Evolutionary conservation across 2,329 filamentous ascomycete species (phyloP).

Genomic region (Cordyceps tenuipes): DNA sequence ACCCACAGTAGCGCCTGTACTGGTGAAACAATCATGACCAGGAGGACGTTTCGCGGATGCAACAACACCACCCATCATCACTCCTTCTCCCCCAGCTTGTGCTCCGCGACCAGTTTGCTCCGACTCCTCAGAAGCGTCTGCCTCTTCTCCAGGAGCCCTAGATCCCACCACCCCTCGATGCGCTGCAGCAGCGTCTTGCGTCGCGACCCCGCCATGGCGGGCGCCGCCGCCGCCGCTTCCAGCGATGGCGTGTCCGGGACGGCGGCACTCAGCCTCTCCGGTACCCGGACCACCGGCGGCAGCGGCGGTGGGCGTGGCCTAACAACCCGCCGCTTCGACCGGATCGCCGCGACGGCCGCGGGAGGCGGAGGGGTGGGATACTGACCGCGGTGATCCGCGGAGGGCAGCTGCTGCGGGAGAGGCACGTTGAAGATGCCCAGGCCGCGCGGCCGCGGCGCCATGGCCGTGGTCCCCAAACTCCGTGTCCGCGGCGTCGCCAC

Average conservation of each 20-base stretch:
- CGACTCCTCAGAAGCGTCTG: constrained; percentile 25
- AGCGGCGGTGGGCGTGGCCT: constrained; percentile 22
- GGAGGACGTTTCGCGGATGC: not conserved
- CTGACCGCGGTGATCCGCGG: not conserved
- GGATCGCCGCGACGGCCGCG: constrained; percentile 20
- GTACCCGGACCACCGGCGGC: constrained; percentile 20
- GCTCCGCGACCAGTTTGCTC: constrained; percentile 12
- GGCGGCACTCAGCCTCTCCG: constrained; percentile 1
- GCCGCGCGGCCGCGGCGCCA: constrained; percentile 24
- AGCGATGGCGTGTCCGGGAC: not conserved
- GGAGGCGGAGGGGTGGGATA: constrained; percentile 26
- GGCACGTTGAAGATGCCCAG: constrained; percentile 20
- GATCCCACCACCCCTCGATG: constrained; percentile 48
- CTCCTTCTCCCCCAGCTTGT: constrained; percentile 2
- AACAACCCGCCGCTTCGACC: constrained; percentile 13
- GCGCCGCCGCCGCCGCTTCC: not conserved
- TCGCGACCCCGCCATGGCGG: constrained; percentile 23
- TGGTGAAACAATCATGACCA: not conserved
- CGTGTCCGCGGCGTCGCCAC: constrained; percentile 15
- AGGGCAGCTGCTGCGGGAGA: constrained; percentile 20
- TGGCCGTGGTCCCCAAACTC: constrained; percentile 31
- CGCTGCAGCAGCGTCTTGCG: constrained; percentile 40
- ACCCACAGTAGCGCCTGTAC: not conserved
- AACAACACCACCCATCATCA: no score
- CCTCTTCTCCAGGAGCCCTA: constrained; percentile 40